Conservation (phyloP, 805 yeast genomes). For the Saturnispora serradocipensis region DNA sequence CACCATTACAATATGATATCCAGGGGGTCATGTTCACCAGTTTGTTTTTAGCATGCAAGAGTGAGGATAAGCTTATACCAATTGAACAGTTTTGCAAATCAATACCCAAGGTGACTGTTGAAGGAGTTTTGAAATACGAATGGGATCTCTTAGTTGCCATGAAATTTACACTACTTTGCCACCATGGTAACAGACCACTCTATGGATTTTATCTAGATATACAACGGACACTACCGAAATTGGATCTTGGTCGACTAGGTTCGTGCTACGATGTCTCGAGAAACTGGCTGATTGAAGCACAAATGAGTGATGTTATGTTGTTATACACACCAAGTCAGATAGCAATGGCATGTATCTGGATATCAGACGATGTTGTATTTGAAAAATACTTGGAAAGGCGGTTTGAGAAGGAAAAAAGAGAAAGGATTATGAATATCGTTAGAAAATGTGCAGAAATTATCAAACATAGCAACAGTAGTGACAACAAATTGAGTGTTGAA, state of each 20-base stretch:
- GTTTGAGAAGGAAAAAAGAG: slow-evolving; percentile 10
- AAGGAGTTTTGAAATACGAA: slow-evolving; percentile 67
- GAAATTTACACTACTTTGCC: slow-evolving; percentile 72
- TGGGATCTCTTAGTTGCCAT: slow-evolving; percentile 66
- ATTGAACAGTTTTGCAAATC: slow-evolving; percentile 70
- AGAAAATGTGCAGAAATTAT: slow-evolving; percentile 41
- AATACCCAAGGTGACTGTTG: slow-evolving; percentile 57
- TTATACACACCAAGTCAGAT: slow-evolving; percentile 90
- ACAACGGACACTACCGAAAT: slow-evolving; percentile 50
- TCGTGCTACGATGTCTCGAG: slow-evolving; percentile 52
- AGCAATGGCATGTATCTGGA: slow-evolving; percentile 77
- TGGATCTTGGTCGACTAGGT: slow-evolving; percentile 59
- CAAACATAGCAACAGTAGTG: slow-evolving; percentile 25
- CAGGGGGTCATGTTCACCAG: slow-evolving; percentile 72
- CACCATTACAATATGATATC: slow-evolving; percentile 85
- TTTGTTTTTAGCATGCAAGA: slow-evolving; percentile 83
- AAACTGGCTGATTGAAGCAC: slow-evolving; percentile 45
- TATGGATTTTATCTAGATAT: slow-evolving; percentile 92
- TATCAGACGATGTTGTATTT: slow-evolving; percentile 53
- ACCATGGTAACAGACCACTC: slow-evolving; percentile 82
- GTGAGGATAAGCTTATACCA: slow-evolving; percentile 84
- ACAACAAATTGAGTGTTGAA: slow-evolving; percentile 40
- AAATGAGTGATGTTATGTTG: slow-evolving; percentile 59
- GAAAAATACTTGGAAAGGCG: slow-evolving; percentile 47
- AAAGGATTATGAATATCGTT: slow-evolving; percentile 29